Evolutionary conservation across 768 basidiomycete species (phyloP).

Genomic region (Termitomyces sp.): DNA sequence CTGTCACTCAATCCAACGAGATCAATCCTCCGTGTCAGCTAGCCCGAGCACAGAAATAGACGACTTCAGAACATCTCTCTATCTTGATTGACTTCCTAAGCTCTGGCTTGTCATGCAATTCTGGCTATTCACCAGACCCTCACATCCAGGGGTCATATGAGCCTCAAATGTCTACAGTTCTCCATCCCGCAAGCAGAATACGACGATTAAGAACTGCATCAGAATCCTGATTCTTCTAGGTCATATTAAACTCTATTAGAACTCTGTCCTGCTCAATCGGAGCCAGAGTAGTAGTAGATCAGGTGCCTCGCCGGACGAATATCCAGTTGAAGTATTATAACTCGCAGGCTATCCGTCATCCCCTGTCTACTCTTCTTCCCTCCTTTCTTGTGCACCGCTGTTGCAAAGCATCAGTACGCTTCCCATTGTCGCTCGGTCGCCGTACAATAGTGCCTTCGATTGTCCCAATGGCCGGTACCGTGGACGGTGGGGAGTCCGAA

Average conservation of each 20-base stretch:
- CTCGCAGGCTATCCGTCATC: conserved; percentile 7
- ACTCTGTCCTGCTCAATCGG: conserved; percentile 11
- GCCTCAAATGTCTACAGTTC: background rate
- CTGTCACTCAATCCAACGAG: too few relatives aligned
- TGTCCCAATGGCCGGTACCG: conserved; percentile 4
- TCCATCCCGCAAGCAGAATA: background rate
- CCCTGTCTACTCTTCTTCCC: background rate
- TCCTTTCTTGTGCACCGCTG: background rate
- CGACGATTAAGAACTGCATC: conserved; percentile 5
- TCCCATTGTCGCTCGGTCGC: background rate
- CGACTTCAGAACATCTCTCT: background rate
- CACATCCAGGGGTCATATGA: background rate
- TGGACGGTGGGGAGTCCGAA: conserved; percentile 11
- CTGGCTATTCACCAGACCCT: background rate
- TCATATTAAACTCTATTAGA: conserved; percentile 11
- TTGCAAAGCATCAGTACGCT: background rate
- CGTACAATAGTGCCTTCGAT: background rate
- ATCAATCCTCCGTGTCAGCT: background rate
- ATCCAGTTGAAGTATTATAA: conserved; percentile 13
- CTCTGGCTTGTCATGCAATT: background rate
- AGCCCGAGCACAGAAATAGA: background rate
- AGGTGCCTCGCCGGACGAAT: conserved; percentile 12
- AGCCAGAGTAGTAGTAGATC: too few relatives aligned
- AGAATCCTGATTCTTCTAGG: conserved; percentile 5
- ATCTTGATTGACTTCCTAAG: background rate